Conservation (phyloP, 257 asterid species). For the Nicotiana obtusifolia region DNA sequence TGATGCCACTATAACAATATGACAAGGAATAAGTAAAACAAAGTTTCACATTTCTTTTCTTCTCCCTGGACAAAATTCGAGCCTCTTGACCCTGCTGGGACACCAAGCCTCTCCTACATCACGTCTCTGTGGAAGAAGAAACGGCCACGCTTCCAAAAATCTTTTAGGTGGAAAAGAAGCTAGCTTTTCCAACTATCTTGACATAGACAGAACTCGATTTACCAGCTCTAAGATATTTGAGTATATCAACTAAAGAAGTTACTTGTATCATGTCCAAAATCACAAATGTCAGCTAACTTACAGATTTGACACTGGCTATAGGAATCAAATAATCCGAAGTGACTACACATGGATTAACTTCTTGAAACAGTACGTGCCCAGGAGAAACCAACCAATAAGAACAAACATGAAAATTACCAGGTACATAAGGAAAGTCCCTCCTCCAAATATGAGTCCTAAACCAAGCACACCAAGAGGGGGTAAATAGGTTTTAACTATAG, state of each 20-base stretch:
- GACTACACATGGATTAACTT: conserved; percentile 59
- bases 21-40: neutral
- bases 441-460: conserved; percentile 65
- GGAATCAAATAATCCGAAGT: neutral
- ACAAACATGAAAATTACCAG: conserved; percentile 43
- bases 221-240: neutral
- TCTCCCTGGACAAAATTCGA: neutral
- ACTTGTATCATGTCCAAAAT: conserved; percentile 1
- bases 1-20: neutral
- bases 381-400: conserved; percentile 77
- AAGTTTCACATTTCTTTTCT: neutral
- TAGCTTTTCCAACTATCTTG: neutral
- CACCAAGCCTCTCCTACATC: neutral
- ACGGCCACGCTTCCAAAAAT: neutral
- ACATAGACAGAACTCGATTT: neutral
- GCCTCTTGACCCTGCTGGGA: neutral
- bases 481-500: conserved; percentile 47
- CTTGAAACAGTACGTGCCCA: conserved; percentile 68
- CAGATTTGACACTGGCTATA: neutral
- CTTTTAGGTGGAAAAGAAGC: neutral
- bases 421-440: conserved; percentile 45
- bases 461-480: conserved; percentile 53
- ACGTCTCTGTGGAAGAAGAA: neutral
- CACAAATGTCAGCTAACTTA: neutral
- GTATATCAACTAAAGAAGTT: neutral